Base-by-base conservation (phyloP, 2,329 filamentous ascomycete species). In the Alternaria burnsii region DNA sequence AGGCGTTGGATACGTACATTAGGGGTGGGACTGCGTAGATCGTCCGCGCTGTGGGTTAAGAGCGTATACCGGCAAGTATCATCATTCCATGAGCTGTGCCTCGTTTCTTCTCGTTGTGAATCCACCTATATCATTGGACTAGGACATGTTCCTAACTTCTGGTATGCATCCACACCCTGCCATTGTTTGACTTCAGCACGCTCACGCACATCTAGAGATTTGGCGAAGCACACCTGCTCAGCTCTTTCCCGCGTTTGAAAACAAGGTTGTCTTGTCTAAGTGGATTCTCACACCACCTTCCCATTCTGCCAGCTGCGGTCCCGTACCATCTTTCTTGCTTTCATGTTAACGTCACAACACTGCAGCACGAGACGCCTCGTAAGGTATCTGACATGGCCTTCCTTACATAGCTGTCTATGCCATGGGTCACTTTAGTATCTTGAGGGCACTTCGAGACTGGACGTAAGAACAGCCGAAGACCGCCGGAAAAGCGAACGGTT, bases 1-100 rank as follows among this genome's bases (percentile, higher is more conserved):
- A 11, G 52, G 53, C 41, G 52, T 57, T 52, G 48, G 43, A 28
- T 60, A 52, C 22, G 36, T 16, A 44, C 36, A 30, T 30, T 46
- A 42, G 44, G 38, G 18, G 32, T 53, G 38, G 38, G 38, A 11
- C 7, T 20, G 36, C 42, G 26, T 47, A 24, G 36, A 30, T 41
- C 24, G 5, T 41, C 32, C 55, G 41, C 14, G 41, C 36, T 54
- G 26, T 56, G 22, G 22, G 46, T 32, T 30, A 56, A 42, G 53
- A 5, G 28, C 46, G 41, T 16, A 46, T 30, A 26, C n/a, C 12
- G 16, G 52, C 22, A 40, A 30, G 30, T 48, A 32, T 38, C 16
- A 16, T 20, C 43, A 14, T 5, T 16, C 32, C 14, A 36, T 47
- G 32, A 38, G 3, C 12, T 12, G 14, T 22, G 20, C 46, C 24